phyloP scores from a whole-genome alignment of 2,329 filamentous ascomycete species.

The Penicillium sp. region DNA sequence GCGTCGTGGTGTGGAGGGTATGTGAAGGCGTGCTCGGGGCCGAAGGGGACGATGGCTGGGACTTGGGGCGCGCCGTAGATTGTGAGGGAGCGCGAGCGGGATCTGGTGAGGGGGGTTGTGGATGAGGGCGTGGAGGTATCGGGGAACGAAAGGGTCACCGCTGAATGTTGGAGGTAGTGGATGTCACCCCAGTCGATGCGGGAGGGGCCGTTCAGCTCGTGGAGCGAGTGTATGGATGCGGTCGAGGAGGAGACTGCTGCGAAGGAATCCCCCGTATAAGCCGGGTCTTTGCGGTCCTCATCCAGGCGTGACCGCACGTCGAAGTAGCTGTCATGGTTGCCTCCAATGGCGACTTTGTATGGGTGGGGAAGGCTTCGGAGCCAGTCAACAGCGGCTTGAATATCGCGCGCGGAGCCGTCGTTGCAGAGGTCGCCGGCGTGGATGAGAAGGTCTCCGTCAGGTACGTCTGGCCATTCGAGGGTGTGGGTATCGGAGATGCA shows the following conservation, averaged over 20 bases:
- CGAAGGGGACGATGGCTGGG: constrained; percentile 64
- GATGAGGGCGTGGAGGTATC: constrained; percentile 45
- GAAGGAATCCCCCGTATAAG: constrained; percentile 18
- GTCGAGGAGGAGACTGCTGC: constrained; percentile 33
- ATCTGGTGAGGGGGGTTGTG: constrained; percentile 50
- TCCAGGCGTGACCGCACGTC: constrained; percentile 62
- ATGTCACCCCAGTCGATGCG: constrained; percentile 65
- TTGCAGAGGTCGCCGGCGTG: constrained; percentile 86
- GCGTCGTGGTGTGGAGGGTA: constrained; percentile 65
- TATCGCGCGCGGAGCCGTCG: constrained; percentile 65
- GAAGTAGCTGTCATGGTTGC: constrained; percentile 87
- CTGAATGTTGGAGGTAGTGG: constrained; percentile 71
- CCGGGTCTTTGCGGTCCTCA: constrained; percentile 49
- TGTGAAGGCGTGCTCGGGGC: constrained; percentile 71
- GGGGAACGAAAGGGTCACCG: constrained; percentile 60
- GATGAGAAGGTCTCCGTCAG: constrained; percentile 78
- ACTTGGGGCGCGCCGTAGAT: constrained; percentile 82
- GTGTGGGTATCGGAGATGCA: constrained; percentile 87
- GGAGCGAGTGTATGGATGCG: constrained; percentile 38
- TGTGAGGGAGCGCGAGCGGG: constrained; percentile 55
- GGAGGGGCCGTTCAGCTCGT: constrained; percentile 45
- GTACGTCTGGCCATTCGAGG: constrained; percentile 51
- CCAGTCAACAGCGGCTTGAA: constrained; percentile 86
- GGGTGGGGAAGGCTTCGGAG: constrained; percentile 68
- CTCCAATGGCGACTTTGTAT: constrained; percentile 78